phyloP scores from a whole-genome alignment of 257 asterid species.

The Nicotiana tomentosiformis region DNA sequence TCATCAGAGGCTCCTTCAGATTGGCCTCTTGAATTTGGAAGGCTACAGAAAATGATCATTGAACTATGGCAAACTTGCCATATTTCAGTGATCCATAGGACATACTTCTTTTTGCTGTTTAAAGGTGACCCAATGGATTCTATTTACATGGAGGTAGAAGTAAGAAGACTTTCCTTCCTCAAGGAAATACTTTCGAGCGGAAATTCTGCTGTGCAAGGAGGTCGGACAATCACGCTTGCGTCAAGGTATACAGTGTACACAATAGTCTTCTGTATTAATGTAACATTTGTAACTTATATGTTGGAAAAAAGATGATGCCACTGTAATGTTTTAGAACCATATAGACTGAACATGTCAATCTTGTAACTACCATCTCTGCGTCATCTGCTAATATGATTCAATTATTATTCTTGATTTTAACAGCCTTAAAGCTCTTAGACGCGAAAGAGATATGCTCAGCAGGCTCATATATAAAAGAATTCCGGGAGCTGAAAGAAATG shows the following conservation, averaged over 20 bases:
- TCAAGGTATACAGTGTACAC: constrained; percentile 26
- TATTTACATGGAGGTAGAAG: constrained; percentile 51
- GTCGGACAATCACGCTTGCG: constrained; percentile 29
- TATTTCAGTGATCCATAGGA: constrained; percentile 43
- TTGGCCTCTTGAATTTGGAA: constrained; percentile 42
- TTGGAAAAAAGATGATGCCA: not conserved
- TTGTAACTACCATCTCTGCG: not conserved
- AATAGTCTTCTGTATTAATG: not conserved
- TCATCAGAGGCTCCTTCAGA: constrained; percentile 24
- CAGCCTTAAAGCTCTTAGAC: constrained; percentile 39
- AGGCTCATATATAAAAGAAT: constrained; percentile 34
- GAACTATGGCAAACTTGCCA: constrained; percentile 47
- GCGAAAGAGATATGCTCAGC: constrained; percentile 39
- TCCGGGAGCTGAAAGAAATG: constrained; percentile 28
- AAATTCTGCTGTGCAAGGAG: constrained; percentile 29
- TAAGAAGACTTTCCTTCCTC: constrained; percentile 41
- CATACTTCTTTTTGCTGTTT: constrained; percentile 49
- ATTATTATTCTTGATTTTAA: constrained; percentile 2
- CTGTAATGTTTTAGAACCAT: not conserved
- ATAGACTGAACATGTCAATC: not conserved
- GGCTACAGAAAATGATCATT: constrained; percentile 28
- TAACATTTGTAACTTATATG: not conserved
- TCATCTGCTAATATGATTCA: not conserved
- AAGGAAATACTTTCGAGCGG: constrained; percentile 38
- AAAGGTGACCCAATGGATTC: constrained; percentile 46